Evolutionary conservation across 2,329 filamentous ascomycete species (phyloP).

Genomic region (Magnaporthiopsis incrustans): DNA sequence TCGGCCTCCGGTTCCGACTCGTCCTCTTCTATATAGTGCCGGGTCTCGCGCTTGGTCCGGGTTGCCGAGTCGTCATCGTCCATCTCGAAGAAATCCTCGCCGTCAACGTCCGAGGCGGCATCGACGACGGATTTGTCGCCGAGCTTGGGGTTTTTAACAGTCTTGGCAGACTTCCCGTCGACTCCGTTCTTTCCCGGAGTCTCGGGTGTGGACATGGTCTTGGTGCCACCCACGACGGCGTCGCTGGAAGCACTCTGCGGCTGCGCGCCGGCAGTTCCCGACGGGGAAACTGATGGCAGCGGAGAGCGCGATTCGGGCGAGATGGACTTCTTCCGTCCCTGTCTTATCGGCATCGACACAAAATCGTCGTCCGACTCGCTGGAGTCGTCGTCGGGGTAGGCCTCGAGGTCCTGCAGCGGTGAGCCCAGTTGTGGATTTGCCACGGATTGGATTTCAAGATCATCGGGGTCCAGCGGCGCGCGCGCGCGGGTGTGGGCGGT

Average conservation of each 20-base stretch:
- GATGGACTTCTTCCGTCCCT: constrained; percentile 6
- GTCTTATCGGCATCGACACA: constrained; percentile 13
- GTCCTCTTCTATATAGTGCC: constrained; percentile 10
- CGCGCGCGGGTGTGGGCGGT: neutral
- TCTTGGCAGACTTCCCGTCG: neutral
- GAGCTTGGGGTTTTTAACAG: neutral
- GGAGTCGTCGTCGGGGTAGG: constrained; percentile 6
- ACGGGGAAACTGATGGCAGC: neutral
- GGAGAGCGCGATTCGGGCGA: constrained; percentile 6
- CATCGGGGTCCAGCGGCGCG: constrained; percentile 3
- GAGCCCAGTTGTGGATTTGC: constrained; percentile 5
- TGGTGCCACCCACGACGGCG: neutral
- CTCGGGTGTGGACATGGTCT: neutral
- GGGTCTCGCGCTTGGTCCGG: constrained; percentile 1
- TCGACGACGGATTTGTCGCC: neutral
- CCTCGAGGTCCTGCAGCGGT: constrained; percentile 6
- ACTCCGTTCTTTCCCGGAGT: neutral
- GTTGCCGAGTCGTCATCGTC: constrained; percentile 21
- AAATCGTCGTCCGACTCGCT: constrained; percentile 10
- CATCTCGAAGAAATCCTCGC: constrained; percentile 15
- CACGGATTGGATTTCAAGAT: constrained; percentile 2
- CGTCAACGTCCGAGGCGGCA: constrained; percentile 13
- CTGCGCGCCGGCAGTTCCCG: neutral
- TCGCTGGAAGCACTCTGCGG: neutral
- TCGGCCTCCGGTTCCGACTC: constrained; percentile 9